A percentile compares a stretch with the other conserved stretches of the same genome.
phyloP scores from a whole-genome alignment of 768 basidiomycete species.

The Fomitopsis serialis region DNA sequence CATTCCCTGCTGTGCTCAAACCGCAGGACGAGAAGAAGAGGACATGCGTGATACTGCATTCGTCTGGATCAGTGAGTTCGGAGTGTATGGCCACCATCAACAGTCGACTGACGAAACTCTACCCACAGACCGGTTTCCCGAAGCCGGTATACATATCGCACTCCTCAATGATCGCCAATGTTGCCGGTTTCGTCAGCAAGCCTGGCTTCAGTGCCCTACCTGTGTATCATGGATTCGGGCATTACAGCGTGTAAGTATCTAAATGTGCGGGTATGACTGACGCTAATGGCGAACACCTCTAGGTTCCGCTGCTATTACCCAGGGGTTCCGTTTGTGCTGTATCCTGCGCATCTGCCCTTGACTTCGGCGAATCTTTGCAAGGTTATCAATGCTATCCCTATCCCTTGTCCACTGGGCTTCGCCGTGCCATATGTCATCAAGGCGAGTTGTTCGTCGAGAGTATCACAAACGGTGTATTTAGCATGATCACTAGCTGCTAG shows the following conservation, averaged over 20 bases:
- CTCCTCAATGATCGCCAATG: slow-evolving; percentile 29
- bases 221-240: slow-evolving; percentile 38
- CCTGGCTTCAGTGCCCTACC: slow-evolving; percentile 40
- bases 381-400: slow-evolving; percentile 30
- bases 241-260: slow-evolving; percentile 26
- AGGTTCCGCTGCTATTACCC: slow-evolving; percentile 42
- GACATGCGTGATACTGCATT: slow-evolving; percentile 37
- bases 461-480: background rate
- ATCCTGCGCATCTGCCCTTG: slow-evolving; percentile 40
- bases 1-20: slow-evolving; percentile 21
- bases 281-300: too few relatives aligned
- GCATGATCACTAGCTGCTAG: slow-evolving; percentile 31
- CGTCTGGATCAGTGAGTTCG: slow-evolving; percentile 31
- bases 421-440: slow-evolving; percentile 36
- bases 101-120: background rate
- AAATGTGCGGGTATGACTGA: too few relatives aligned
- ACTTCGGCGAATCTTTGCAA: slow-evolving; percentile 39
- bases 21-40: slow-evolving; percentile 29
- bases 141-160: slow-evolving; percentile 37
- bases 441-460: slow-evolving; percentile 10
- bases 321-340: slow-evolving; percentile 36
- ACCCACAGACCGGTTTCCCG: slow-evolving; percentile 41
- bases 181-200: slow-evolving; percentile 29
- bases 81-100: background rate
- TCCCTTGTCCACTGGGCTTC: slow-evolving; percentile 25